These are phyloP conservation scores for Plasmodiophora brassicae DNA, from an alignment of 208 protist genomes.

Conservation along the genomic window DNA sequence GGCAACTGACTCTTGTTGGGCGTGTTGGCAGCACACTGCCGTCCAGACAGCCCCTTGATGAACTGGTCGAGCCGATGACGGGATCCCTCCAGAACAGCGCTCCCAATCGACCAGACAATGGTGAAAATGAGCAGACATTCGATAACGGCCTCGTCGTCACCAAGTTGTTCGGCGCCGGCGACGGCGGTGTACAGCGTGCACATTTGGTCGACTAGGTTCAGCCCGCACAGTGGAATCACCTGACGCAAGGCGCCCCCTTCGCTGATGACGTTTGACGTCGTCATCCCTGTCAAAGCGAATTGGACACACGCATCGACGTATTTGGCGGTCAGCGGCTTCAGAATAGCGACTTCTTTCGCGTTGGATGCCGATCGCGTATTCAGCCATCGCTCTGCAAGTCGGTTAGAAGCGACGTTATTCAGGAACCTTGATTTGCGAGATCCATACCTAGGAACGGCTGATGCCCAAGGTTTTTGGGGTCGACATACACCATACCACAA, in stretches of 20 bases:
- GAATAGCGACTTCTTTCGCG: background rate
- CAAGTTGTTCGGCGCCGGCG: constrained; percentile 60
- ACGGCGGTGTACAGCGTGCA: constrained; percentile 78
- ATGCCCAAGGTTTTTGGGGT: constrained; percentile 90
- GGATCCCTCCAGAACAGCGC: constrained; percentile 66
- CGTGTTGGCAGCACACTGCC: background rate
- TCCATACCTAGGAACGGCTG: constrained; percentile 40
- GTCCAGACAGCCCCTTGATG: constrained; percentile 71
- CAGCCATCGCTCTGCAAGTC: background rate
- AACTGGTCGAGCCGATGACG: constrained; percentile 85
- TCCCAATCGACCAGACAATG: constrained; percentile 91
- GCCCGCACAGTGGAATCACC: constrained; percentile 69
- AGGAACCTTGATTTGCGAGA: background rate
- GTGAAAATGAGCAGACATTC: constrained; percentile 88
- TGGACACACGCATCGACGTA: constrained; percentile 38
- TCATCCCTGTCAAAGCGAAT: background rate
- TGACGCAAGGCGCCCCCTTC: background rate
- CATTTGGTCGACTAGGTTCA: constrained; percentile 89
- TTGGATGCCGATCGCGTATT: background rate
- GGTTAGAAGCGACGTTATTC: background rate
- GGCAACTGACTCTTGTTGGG: constrained; percentile 68
- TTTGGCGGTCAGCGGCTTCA: background rate
- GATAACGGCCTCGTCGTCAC: constrained; percentile 72
- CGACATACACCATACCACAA: constrained; percentile 97
- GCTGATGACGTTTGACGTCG: constrained; percentile 21